Base-by-base conservation (phyloP, 805 yeast genomes). In the Candida caryicola region DNA sequence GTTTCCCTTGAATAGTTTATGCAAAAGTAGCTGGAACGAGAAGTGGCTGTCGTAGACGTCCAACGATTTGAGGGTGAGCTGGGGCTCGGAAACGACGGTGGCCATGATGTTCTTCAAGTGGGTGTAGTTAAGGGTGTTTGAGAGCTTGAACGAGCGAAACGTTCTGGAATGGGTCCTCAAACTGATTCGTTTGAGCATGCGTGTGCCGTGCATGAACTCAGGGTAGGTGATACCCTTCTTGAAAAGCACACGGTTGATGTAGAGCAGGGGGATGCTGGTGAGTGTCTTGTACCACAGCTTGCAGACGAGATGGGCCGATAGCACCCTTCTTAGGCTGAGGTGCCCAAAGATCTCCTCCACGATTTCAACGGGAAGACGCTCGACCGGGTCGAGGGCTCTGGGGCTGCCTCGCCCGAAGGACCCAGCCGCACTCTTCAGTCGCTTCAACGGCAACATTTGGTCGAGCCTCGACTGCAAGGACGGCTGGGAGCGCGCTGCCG, bases 301-400 rank as follows among this genome's bases (percentile, higher is more conserved):
- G 32, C 60, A 53, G 25, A 69, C 73, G 19, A 55, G 40, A 40
- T 56, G 72, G 31, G 66, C 62, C 5, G 39, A 29, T 7, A 64
- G 49, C 4, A 64, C 21, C 4, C 41, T 35, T 14, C 45, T 51
- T 5, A 60, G 36, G 1, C 59, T 43, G 5, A 65, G 38, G 3
- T 42, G 27, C 10, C 29, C 4, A 40, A 66, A 66, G 1, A 69
- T 51, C 2, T 36, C 8, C 19, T 52, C 57, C 3, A 67, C 45
- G 2, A 66, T 32, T 25, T 69, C 73, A 2, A 37, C 23, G 0
- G 69, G 64, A 2, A 68, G 43, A n/a, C 41, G 37, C 1, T 17
- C 23, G 29, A 68, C 47, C 2, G 65, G 63, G 38, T 67, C 71
- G 8, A 37, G 21, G 3, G 17, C n/a, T 33, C 28, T 17, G 40